Base-by-base conservation (phyloP, 495 filamentous ascomycete species). In the Annulohypoxylon maeteangense region DNA sequence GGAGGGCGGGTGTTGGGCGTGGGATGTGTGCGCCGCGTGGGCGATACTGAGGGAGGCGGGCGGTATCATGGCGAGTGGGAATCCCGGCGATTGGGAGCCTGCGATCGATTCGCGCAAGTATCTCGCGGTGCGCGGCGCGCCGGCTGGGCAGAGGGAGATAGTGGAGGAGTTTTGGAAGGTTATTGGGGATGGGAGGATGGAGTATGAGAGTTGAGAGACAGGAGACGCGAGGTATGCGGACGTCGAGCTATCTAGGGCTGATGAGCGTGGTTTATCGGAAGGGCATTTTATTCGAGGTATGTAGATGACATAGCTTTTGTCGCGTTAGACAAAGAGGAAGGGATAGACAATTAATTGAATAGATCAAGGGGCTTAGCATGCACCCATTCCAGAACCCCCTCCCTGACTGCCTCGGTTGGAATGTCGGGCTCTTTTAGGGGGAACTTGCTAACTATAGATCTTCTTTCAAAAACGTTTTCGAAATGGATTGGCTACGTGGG, bases 21-120 rank as follows among this genome's bases (percentile, higher is more conserved):
- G 94, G 94, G 94, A 98, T 81, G 93, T 97, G 11, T 91, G 90
- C 71, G 94, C 95, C 7, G 95, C 89, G 0, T 97, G 94, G 95
- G 90, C 94, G 31, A 92, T 98, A 70, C 80, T 98, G 16, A 83
- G 81, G 20, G 95, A 98, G 80, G 92, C 93, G 0, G 95, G 94
- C 0, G 94, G 94, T 1, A 85, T 89, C 38, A 88, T 97, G 77
- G 92, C 87, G 2, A 87, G 90, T 75, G 92, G 90, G 3, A 96
- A 94, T 75, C 88, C 89, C 0, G 93, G 91, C 2, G 86, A 85
- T 67, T 95, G 93, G 94, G 83, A 91, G 38, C 83, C 90, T 4
- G 79, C 75, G 58, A 73, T 98, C n/a, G 94, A 97, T 76, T 88
- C 86, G 38, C 85, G 94, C 59, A 85, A 87, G 62, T 97, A 96